Percentiles rank a stretch among this genome's conserved stretches.
phyloP scores from a whole-genome alignment of 2,329 filamentous ascomycete species.

The Remersonia thermophila region DNA sequence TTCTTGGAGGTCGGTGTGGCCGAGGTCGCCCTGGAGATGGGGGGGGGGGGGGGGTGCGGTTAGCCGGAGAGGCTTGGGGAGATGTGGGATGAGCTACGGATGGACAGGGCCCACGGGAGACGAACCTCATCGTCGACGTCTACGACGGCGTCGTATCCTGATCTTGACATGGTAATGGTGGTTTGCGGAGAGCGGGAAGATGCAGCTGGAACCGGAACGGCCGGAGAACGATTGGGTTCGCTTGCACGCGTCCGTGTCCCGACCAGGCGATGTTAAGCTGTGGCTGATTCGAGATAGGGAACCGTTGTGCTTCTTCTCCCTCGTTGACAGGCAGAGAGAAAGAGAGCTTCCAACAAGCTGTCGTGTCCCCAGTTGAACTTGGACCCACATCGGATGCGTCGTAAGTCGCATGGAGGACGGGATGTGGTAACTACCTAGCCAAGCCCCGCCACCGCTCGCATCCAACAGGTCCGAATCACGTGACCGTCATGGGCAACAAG shows the following conservation, averaged over 20 bases:
- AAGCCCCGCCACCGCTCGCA: no score
- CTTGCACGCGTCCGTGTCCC: no score
- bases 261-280: no score
- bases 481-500: no score
- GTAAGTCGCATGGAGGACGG: conserved; percentile 4
- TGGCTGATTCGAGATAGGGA: no score
- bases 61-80: conserved; percentile 3
- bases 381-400: no score
- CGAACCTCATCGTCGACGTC: conserved; percentile 90
- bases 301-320: no score
- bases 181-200: neutral
- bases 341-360: no score
- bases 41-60: no score
- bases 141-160: conserved; percentile 95
- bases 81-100: neutral
- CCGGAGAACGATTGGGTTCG: neutral
- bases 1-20: conserved; percentile 94
- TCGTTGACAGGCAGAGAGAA: neutral
- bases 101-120: neutral
- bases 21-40: conserved; percentile 72
- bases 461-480: conserved; percentile 3
- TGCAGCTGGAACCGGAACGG: neutral
- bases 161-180: conserved; percentile 52
- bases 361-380: no score
- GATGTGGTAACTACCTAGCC: neutral